Percentiles rank a stretch among this genome's conserved stretches.
phyloP scores from a whole-genome alignment of 31 red algal genomes.

The Bonnemaisonia californica region DNA sequence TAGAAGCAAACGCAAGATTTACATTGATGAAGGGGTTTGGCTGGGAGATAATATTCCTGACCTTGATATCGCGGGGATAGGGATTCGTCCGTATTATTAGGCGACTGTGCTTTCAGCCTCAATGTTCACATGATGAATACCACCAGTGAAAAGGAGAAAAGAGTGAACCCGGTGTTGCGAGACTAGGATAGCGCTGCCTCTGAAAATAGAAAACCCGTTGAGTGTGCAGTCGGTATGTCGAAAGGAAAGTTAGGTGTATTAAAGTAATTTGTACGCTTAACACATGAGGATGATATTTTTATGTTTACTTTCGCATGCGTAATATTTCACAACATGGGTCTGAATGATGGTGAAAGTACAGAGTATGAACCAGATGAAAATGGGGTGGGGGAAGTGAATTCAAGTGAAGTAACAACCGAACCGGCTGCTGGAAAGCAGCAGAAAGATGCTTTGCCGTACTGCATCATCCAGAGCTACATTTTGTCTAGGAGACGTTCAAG shows the following conservation, averaged over 20 bases:
- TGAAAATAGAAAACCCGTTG: background rate
- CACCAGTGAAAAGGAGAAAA: background rate
- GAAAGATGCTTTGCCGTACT: background rate
- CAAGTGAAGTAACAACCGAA: background rate
- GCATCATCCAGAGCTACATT: background rate
- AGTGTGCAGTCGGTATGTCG: background rate
- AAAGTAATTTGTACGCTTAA: background rate
- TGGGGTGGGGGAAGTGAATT: background rate
- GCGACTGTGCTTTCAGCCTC: background rate
- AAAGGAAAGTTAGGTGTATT: background rate
- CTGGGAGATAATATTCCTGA: too few species aligned
- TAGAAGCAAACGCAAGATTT: too few species aligned
- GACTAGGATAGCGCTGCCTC: background rate
- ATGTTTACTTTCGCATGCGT: background rate
- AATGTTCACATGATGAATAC: constrained; percentile 1
- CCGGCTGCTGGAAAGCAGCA: background rate
- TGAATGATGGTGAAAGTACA: background rate
- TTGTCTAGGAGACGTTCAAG: background rate
- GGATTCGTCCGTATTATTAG: too few species aligned
- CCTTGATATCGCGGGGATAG: too few species aligned
- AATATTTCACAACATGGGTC: constrained; percentile 1
- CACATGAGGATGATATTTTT: constrained; percentile 9
- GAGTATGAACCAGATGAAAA: background rate
- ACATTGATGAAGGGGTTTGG: too few species aligned
- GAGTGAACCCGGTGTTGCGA: background rate